These are phyloP conservation scores for Ascochyta viciae-villosae DNA, from an alignment of 2,329 filamentous ascomycete genomes.

Conservation along the genomic window DNA sequence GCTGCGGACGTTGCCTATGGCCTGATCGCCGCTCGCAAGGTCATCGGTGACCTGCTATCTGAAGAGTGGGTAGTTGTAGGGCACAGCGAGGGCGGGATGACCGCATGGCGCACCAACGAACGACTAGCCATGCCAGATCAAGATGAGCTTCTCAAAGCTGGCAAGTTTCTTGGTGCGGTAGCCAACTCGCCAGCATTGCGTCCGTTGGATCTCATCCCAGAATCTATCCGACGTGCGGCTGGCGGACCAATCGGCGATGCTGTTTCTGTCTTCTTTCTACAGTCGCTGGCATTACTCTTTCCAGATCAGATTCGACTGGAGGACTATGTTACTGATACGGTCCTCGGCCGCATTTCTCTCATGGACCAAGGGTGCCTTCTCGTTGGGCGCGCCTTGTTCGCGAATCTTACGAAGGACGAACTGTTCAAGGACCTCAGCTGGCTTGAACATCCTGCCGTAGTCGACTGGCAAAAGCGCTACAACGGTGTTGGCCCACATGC, in stretches of 20 bases:
- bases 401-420: slow-evolving; percentile 18
- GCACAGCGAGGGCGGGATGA: slow-evolving; percentile 35
- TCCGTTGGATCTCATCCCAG: slow-evolving; percentile 29
- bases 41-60: slow-evolving; percentile 24
- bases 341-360: slow-evolving; percentile 23
- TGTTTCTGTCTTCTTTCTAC: slow-evolving; percentile 29
- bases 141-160: slow-evolving; percentile 24
- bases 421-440: slow-evolving; percentile 27
- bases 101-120: slow-evolving; percentile 31
- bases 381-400: slow-evolving; percentile 24
- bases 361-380: slow-evolving; percentile 27
- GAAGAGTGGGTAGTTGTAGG: slow-evolving; percentile 29
- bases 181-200: slow-evolving; percentile 32
- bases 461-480: slow-evolving; percentile 31
- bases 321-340: slow-evolving; percentile 27
- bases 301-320: slow-evolving; percentile 20
- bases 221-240: slow-evolving; percentile 27
- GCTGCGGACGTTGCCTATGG: slow-evolving; percentile 28
- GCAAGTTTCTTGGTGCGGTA: slow-evolving; percentile 29
- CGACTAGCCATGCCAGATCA: slow-evolving; percentile 30
- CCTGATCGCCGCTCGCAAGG: slow-evolving; percentile 28
- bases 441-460: slow-evolving; percentile 23
- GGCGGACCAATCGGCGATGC: slow-evolving; percentile 29
- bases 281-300: slow-evolving; percentile 24
- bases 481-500: slow-evolving; percentile 31